Conservation (phyloP, 129 eudicot species). For the Centaurea solstitialis region DNA sequence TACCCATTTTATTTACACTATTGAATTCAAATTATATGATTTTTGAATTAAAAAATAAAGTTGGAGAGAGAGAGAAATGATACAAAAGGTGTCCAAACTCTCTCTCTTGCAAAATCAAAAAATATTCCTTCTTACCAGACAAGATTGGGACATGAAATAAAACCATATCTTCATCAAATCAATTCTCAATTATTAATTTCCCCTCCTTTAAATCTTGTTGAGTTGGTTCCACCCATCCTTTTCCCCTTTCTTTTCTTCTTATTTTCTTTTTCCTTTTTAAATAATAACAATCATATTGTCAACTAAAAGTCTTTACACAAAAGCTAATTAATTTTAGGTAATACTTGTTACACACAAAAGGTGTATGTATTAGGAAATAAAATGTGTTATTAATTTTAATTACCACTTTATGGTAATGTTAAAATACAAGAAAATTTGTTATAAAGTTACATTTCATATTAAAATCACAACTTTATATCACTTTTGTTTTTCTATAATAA, state of each 20-base stretch:
- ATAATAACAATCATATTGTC: conserved; percentile 9
- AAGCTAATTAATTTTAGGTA: neutral
- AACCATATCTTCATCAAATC: conserved; percentile 74
- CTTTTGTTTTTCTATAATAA: too few species aligned
- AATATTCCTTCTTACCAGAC: conserved; percentile 71
- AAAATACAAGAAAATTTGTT: too few species aligned
- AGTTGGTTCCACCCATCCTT: conserved; percentile 34
- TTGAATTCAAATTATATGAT: too few species aligned
- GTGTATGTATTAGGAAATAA: neutral
- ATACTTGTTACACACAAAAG: neutral
- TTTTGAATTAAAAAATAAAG: neutral
- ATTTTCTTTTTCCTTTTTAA: neutral
- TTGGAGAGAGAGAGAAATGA: conserved; percentile 4
- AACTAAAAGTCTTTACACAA: neutral
- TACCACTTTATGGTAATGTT: too few species aligned
- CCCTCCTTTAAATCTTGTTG: conserved; percentile 27
- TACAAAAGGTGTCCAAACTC: conserved; percentile 22
- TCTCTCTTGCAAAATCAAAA: conserved; percentile 44
- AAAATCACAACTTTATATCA: too few species aligned
- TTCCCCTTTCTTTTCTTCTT: neutral
- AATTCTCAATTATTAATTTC: conserved; percentile 42
- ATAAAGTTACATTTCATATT: neutral
- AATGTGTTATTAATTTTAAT: too few species aligned
- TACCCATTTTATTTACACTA: neutral
- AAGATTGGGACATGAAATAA: conserved; percentile 56